phyloP scores from a whole-genome alignment of 1,284 basidiomycete species.

The Porodaedalea pini region DNA sequence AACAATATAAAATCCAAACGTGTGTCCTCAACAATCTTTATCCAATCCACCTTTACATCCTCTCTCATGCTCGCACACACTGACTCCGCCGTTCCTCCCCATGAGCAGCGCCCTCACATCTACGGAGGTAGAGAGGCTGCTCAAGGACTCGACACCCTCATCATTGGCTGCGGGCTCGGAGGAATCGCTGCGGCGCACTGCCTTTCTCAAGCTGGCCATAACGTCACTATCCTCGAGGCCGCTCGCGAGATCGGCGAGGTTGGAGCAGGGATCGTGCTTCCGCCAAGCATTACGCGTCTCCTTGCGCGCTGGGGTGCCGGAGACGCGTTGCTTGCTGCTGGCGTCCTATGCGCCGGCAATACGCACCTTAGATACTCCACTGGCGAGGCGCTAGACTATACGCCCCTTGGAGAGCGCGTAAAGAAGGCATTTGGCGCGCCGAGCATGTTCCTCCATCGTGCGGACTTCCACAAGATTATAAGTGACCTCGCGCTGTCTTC shows the following conservation, averaged over 20 bases:
- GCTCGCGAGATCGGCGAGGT: conserved; percentile 42
- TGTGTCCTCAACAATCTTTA: no score
- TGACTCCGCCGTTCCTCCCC: no score
- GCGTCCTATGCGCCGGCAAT: conserved; percentile 39
- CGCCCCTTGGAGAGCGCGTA: conserved; percentile 36
- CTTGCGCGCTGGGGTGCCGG: conserved; percentile 42
- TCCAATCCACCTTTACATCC: no score
- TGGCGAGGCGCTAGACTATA: conserved; percentile 41
- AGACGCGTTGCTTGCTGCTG: conserved; percentile 32
- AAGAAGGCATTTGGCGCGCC: conserved; percentile 38
- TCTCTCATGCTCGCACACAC: no score
- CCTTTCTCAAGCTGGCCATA: conserved; percentile 42
- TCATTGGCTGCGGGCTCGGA: conserved; percentile 47
- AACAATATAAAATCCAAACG: no score
- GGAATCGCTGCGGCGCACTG: conserved; percentile 44
- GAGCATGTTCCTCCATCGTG: conserved; percentile 46
- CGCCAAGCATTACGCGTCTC: conserved; percentile 41
- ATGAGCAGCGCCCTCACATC: conserved; percentile 5
- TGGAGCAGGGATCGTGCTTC: conserved; percentile 49
- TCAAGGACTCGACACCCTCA: conserved; percentile 37
- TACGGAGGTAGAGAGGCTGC: conserved; percentile 27
- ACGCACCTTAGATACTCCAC: conserved; percentile 37
- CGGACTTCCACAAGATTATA: conserved; percentile 31
- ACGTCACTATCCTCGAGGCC: conserved; percentile 42
- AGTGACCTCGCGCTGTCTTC: conserved; percentile 27